These are phyloP conservation scores for Sphagnum tenellum DNA, from an alignment of 225 moss, liverwort and hornwort genomes.

Conservation along the genomic window DNA sequence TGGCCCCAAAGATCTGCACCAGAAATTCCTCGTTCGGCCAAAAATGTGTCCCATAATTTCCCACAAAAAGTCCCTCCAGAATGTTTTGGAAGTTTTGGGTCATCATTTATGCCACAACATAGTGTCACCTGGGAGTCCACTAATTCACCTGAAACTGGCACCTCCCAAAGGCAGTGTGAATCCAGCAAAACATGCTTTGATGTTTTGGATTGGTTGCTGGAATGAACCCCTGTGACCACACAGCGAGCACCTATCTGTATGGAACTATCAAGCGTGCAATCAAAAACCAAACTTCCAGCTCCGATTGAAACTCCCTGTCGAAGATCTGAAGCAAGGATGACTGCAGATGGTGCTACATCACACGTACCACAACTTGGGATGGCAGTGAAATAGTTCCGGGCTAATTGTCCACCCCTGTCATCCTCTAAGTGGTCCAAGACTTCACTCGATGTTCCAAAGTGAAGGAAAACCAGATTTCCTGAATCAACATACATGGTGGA, in stretches of 20 bases:
- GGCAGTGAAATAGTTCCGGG: slow-evolving; percentile 50
- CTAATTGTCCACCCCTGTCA: slow-evolving; percentile 27
- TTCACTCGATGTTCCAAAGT: slow-evolving; percentile 74
- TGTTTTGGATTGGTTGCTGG: slow-evolving; percentile 3
- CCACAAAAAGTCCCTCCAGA: slow-evolving; percentile 50
- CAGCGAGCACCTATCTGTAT: slow-evolving; percentile 42
- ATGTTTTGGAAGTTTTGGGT: slow-evolving; percentile 33
- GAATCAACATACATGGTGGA: slow-evolving; percentile 1
- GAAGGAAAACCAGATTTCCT: slow-evolving; percentile 63
- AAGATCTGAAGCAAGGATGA: slow-evolving; percentile 39
- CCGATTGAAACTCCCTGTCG: slow-evolving; percentile 39
- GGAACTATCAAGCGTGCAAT: slow-evolving; percentile 47
- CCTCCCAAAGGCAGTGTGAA: slow-evolving; percentile 58
- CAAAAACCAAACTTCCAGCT: slow-evolving; percentile 46
- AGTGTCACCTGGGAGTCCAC: slow-evolving; percentile 26
- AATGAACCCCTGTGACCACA: slow-evolving; percentile 36
- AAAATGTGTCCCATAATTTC: slow-evolving; percentile 26
- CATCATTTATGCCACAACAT: slow-evolving; percentile 70
- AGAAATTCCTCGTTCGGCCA: slow-evolving; percentile 27
- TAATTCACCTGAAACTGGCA: slow-evolving; percentile 27
- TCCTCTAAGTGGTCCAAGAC: slow-evolving; percentile 50
- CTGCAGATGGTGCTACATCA: slow-evolving; percentile 46
- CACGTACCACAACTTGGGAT: slow-evolving; percentile 25
- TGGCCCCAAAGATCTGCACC: slow-evolving; percentile 43
- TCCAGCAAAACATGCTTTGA: slow-evolving; percentile 33